Conservation (phyloP, 345 rosid genomes). For the Eucalyptus coolabah region DNA sequence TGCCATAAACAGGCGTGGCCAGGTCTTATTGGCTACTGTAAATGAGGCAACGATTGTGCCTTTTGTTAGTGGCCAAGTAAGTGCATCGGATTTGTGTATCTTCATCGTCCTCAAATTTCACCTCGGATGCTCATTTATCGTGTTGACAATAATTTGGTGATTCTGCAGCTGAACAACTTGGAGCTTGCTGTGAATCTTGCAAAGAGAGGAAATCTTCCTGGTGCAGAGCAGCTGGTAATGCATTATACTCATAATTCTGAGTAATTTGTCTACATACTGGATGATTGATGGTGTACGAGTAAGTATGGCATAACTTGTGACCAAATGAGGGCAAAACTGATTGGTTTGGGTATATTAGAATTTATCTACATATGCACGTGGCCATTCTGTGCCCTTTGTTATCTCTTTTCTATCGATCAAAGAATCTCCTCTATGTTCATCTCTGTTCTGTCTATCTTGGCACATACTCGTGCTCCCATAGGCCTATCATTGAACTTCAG, state of each 20-base stretch:
- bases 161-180: constrained; percentile 80
- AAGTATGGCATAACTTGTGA: neutral
- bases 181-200: constrained; percentile 99
- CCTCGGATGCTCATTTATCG: neutral
- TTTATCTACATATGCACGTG: neutral
- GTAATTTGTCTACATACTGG: neutral
- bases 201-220: constrained; percentile 99
- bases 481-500: neutral
- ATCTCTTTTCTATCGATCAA: neutral
- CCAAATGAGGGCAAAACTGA: neutral
- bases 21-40: constrained; percentile 80
- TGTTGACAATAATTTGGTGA: neutral
- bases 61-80: constrained; percentile 95
- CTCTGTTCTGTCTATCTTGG: neutral
- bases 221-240: constrained; percentile 94
- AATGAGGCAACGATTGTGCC: constrained; percentile 93
- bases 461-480: neutral
- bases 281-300: neutral
- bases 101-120: constrained; percentile 10
- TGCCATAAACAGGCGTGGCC: constrained; percentile 86
- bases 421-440: neutral
- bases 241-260: neutral
- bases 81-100: neutral
- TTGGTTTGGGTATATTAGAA: neutral
- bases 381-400: neutral